These are phyloP conservation scores for Amoeboradix gromovi DNA, from an alignment of 371 early-diverging fungal genomes.

Conservation along the genomic window DNA sequence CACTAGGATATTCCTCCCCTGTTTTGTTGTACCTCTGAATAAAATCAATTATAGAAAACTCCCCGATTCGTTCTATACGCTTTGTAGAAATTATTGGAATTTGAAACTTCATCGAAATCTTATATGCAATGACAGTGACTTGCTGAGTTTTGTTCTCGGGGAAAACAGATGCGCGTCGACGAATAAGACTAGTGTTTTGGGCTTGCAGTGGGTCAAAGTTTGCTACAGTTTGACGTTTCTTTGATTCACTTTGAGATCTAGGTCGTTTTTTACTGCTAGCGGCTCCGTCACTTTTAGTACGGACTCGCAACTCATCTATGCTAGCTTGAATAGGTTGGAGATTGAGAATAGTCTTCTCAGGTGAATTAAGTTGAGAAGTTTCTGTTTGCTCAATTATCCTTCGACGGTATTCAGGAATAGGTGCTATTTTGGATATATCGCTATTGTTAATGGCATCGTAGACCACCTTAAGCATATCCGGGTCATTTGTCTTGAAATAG, in stretches of 20 bases:
- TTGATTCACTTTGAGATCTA: not conserved
- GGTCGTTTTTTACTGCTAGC: not conserved
- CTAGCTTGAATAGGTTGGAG: not conserved
- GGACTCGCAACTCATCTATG: not conserved
- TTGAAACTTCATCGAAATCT: not conserved
- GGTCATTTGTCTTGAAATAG: conserved; percentile 43
- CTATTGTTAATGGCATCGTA: conserved; percentile 51
- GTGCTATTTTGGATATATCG: conserved; percentile 51
- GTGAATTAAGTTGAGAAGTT: not conserved
- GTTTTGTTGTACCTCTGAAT: not conserved
- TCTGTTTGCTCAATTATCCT: not conserved
- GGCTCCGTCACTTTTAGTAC: not conserved
- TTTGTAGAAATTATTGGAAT: not conserved
- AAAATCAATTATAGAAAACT: not conserved
- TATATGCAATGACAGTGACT: not conserved
- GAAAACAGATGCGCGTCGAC: not conserved
- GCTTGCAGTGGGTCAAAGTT: not conserved
- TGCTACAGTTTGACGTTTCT: not conserved
- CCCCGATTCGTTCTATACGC: not conserved
- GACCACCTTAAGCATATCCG: conserved; percentile 39
- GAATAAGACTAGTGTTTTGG: not conserved
- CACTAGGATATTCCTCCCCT: not conserved
- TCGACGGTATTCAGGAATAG: conserved; percentile 15
- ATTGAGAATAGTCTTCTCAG: not conserved
- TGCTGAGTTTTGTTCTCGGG: not conserved